A percentile compares a stretch with the other conserved stretches of the same genome.
Evolutionary conservation across 2,329 filamentous ascomycete species (phyloP).

Genomic region (Metarhizium guizhouense): DNA sequence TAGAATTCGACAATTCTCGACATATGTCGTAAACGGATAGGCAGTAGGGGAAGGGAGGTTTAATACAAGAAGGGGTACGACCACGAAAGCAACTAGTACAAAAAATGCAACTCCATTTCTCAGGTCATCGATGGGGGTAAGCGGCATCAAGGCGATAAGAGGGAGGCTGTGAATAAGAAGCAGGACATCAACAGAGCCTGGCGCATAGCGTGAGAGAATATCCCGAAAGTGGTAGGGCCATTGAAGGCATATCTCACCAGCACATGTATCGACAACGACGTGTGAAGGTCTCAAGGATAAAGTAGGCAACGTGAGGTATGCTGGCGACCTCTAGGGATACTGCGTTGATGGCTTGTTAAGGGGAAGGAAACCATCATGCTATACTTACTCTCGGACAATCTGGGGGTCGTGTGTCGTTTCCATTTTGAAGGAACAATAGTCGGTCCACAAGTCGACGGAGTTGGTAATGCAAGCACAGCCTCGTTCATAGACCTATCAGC

Average conservation of each 20-base stretch:
- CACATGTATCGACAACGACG: constrained; percentile 29
- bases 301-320: constrained; percentile 25
- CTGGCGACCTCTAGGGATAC: constrained; percentile 30
- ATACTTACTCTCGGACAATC: constrained; percentile 99
- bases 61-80: constrained; percentile 48
- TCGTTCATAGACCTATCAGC: constrained; percentile 75
- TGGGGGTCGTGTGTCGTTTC: constrained; percentile 93
- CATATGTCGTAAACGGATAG: neutral
- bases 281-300: constrained; percentile 25
- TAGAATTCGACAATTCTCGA: constrained; percentile 11
- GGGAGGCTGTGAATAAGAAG: constrained; percentile 29
- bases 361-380: constrained; percentile 54
- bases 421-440: constrained; percentile 96
- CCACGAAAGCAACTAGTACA: constrained; percentile 43
- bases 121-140: constrained; percentile 22
- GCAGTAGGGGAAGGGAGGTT: constrained; percentile 27
- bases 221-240: constrained; percentile 45
- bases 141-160: constrained; percentile 20
- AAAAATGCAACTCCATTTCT: constrained; percentile 26
- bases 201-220: constrained; percentile 57
- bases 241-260: constrained; percentile 67
- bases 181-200: constrained; percentile 47
- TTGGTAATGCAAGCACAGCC: constrained; percentile 87
- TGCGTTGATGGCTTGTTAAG: constrained; percentile 47
- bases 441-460: constrained; percentile 94